Conservation (phyloP, 441 rosid genomes). For the Gossypium lobatum region DNA sequence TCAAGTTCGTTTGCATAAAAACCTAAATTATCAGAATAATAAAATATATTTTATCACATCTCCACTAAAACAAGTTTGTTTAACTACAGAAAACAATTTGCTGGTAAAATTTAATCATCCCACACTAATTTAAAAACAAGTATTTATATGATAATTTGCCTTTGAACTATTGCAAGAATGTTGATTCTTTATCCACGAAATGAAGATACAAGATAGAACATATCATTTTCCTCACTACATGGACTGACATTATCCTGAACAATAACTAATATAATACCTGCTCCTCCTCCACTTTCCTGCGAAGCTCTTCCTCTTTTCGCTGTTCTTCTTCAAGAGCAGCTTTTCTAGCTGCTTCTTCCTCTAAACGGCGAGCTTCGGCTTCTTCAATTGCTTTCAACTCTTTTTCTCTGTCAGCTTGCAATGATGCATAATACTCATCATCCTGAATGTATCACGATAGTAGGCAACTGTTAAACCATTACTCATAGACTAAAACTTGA, state of each 20-base stretch:
- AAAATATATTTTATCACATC: not conserved
- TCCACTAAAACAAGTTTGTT: not conserved
- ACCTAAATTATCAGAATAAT: not conserved
- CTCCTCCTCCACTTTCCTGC: slow-evolving; percentile 72
- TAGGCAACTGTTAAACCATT: slow-evolving; percentile 5
- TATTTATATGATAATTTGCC: not conserved
- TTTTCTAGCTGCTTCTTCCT: slow-evolving; percentile 68
- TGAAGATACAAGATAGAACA: not conserved
- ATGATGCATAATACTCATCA: slow-evolving; percentile 86
- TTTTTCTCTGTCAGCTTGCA: slow-evolving; percentile 95
- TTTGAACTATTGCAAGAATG: not conserved
- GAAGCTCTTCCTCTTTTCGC: slow-evolving; percentile 66
- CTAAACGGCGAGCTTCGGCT: slow-evolving; percentile 70
- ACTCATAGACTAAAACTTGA: not conserved
- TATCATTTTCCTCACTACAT: not conserved
- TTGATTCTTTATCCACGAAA: not conserved
- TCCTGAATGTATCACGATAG: slow-evolving; percentile 47
- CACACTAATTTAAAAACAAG: not conserved
- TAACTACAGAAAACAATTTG: not conserved
- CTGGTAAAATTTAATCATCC: not conserved
- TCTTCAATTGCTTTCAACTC: slow-evolving; percentile 75
- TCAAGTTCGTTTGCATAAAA: not conserved
- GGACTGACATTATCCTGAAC: not conserved
- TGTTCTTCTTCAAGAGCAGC: slow-evolving; percentile 76
- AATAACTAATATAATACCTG: slow-evolving; percentile 41